Conservation (phyloP, 2,329 filamentous ascomycete genomes). For the Phyllosticta capitalensis region DNA sequence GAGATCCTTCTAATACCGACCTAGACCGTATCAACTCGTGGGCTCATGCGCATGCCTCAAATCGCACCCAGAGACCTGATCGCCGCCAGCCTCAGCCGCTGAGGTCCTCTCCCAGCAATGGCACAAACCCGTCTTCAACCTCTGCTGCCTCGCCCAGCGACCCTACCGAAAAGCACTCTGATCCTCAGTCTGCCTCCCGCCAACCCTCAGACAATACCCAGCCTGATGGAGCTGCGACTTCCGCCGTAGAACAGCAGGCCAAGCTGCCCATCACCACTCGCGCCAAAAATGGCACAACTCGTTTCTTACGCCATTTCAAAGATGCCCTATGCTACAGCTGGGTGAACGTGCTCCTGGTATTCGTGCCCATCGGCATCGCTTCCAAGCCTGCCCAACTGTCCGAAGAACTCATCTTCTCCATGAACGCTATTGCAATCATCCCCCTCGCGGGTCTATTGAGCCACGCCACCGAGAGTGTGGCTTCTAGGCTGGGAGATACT, state of each 20-base stretch:
- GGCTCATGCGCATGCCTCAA: constrained; percentile 37
- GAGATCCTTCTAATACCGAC: constrained; percentile 45
- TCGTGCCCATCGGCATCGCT: constrained; percentile 68
- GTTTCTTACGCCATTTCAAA: constrained; percentile 46
- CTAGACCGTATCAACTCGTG: constrained; percentile 43
- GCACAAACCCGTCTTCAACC: constrained; percentile 19
- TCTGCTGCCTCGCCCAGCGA: constrained; percentile 16
- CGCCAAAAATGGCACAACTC: constrained; percentile 40
- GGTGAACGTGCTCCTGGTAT: constrained; percentile 67
- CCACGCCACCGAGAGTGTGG: constrained; percentile 42
- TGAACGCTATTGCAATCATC: constrained; percentile 44
- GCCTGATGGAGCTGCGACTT: constrained; percentile 41
- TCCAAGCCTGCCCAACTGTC: constrained; percentile 39
- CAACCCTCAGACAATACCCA: constrained; percentile 37
- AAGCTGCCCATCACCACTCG: constrained; percentile 41
- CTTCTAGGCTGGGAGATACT: constrained; percentile 38
- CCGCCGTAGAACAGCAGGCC: constrained; percentile 39
- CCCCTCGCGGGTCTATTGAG: constrained; percentile 40
- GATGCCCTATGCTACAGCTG: constrained; percentile 61
- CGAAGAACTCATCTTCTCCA: constrained; percentile 38
- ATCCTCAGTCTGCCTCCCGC: constrained; percentile 23
- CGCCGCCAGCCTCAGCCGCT: constrained; percentile 17
- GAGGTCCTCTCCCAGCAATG: constrained; percentile 19
- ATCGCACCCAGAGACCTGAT: constrained; percentile 18
- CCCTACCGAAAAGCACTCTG: constrained; percentile 21